Base-by-base conservation (phyloP, 2,329 filamentous ascomycete species). In the Fusarium proliferatum region DNA sequence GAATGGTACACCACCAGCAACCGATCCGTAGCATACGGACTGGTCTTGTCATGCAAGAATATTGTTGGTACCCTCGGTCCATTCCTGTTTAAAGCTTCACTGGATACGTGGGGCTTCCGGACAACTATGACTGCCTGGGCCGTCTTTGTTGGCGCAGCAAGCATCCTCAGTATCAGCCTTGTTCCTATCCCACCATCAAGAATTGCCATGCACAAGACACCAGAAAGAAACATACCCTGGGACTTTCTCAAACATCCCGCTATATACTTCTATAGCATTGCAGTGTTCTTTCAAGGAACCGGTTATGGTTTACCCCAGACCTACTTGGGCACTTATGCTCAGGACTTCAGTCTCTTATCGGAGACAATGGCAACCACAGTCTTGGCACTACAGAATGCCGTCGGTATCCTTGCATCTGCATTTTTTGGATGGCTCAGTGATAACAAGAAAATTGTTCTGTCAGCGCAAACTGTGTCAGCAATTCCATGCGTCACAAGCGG, bases 21-120 rank as follows among this genome's bases (percentile, higher is more conserved):
- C 13, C n/a, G 56, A 4, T 59, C 56, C 1, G 43, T 59, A 7
- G 56, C 56, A 2, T 59, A 59, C 16, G 56, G 56, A 17, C 19
- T 59, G n/a, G 56, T 59, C 19, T 36, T 59, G 12, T 59, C 56
- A 5, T 59, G 56, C 13, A 59, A 59, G 30, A 59, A 59, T 15
- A 59, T 59, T 5, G 56, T 59, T 51, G 56, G 56, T 1, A 59
- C 56, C 0, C 1, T 59, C 1, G 56, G 56, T 1, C 56, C 56
- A 2, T 59, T 59, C 26, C 19, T 59, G 0, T 59, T 59, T 6
- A 48, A 49, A 28, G 42, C 42, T 11, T 49, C 56, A 19, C 56
- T 59, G 0, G 56, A 59, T 16, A 59, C 19, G 1, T 59, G 56
- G 56, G 56, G 56, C n/a, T 59, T 59, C 19, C 42, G 56, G 5